A percentile compares a stretch with the other conserved stretches of the same genome.
Evolutionary conservation across 352 stramenopile genomes (phyloP).

Genomic region (Phytophthora nicotianae): DNA sequence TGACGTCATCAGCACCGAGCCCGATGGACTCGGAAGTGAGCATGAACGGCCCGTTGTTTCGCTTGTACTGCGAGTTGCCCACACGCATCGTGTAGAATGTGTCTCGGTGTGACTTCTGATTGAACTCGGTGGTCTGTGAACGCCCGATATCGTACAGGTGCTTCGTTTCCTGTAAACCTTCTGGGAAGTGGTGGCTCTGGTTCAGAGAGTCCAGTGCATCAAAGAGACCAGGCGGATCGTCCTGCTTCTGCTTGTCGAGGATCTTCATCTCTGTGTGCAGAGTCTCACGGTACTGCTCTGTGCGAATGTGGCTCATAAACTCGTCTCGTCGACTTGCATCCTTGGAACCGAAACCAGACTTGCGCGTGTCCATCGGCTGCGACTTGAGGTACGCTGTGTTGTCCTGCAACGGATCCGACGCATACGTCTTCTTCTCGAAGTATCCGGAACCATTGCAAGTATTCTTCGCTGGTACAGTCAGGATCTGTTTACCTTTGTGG

Average conservation of each 20-base stretch:
- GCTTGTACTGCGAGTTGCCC: conserved; percentile 77
- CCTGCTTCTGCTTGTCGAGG: conserved; percentile 72
- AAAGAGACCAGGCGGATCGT: conserved; percentile 39
- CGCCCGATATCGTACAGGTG: conserved; percentile 83
- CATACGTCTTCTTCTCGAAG: conserved; percentile 88
- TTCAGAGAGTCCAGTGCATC: conserved; percentile 53
- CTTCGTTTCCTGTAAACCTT: conserved; percentile 76
- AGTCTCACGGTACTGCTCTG: conserved; percentile 89
- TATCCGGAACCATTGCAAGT: conserved; percentile 84
- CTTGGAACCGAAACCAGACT: conserved; percentile 91
- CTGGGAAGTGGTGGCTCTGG: conserved; percentile 61
- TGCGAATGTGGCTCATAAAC: conserved; percentile 91
- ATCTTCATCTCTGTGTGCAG: conserved; percentile 87
- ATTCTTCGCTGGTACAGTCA: conserved; percentile 71
- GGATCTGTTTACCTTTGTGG: conserved; percentile 82
- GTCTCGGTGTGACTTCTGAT: conserved; percentile 83
- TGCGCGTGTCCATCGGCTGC: conserved; percentile 86
- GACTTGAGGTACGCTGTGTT: conserved; percentile 89
- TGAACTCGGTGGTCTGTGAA: conserved; percentile 82
- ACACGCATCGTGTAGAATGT: conserved; percentile 85
- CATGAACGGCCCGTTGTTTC: conserved; percentile 84
- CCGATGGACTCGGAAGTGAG: conserved; percentile 75
- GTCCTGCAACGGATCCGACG: conserved; percentile 87
- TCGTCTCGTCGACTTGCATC: conserved; percentile 90
- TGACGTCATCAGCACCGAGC: conserved; percentile 66